Evolutionary conservation across 306 rosid genomes (phyloP).

Genomic region (Heteromeles arbutifolia): DNA sequence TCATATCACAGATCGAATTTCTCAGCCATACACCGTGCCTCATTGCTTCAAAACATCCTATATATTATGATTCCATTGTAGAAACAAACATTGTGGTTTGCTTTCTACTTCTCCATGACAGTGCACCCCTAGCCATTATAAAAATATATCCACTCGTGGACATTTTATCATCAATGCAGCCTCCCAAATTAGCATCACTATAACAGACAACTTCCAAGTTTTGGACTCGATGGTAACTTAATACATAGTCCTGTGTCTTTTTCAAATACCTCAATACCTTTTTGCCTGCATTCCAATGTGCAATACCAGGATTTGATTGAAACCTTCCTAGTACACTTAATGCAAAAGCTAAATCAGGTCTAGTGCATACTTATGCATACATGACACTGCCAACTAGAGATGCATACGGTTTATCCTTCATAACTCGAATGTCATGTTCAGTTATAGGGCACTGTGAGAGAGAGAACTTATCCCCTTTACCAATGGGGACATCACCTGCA

Average conservation of each 20-base stretch:
- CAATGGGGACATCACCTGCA: not conserved
- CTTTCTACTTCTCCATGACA: too few relatives aligned
- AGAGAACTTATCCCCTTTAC: not conserved
- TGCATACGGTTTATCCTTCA: not conserved
- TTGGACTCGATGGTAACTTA: too few relatives aligned
- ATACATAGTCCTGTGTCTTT: not conserved
- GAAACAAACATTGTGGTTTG: too few relatives aligned
- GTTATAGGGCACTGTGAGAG: not conserved
- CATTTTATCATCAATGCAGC: too few relatives aligned
- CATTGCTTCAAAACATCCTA: too few relatives aligned
- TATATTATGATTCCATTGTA: too few relatives aligned
- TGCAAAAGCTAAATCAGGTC: not conserved
- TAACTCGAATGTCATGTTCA: not conserved
- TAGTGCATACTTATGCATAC: not conserved
- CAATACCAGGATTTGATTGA: not conserved
- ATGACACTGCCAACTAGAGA: not conserved
- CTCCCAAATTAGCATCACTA: too few relatives aligned
- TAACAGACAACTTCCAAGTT: too few relatives aligned
- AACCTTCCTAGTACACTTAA: not conserved
- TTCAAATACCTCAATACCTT: not conserved
- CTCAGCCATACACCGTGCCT: too few relatives aligned
- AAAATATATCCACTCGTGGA: too few relatives aligned
- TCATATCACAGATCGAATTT: too few relatives aligned
- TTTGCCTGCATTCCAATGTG: not conserved
- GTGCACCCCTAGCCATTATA: too few relatives aligned